These are phyloP conservation scores for Eucalyptus rudis DNA, from an alignment of 345 rosid genomes.

Conservation along the genomic window DNA sequence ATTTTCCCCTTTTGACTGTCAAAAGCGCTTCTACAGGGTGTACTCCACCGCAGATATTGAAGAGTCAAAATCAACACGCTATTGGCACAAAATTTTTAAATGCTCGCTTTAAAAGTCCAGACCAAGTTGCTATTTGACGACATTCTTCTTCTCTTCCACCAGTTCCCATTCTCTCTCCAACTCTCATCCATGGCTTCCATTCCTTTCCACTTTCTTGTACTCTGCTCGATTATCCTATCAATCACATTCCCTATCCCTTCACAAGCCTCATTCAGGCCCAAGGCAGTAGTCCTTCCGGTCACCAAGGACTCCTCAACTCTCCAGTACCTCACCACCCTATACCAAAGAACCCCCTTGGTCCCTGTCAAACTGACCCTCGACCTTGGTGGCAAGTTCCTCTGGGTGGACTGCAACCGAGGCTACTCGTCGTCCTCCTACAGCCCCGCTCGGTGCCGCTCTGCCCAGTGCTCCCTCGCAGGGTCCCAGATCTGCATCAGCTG, in stretches of 20 bases:
- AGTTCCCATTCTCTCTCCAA: neutral
- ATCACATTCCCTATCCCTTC: neutral
- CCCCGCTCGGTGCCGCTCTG: conserved; percentile 14
- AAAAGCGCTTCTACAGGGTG: neutral
- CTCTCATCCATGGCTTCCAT: neutral
- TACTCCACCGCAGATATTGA: neutral
- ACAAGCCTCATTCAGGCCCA: conserved; percentile 17
- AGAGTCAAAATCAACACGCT: neutral
- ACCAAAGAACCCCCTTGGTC: conserved; percentile 23
- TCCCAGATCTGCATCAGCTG: conserved; percentile 7
- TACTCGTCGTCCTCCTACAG: conserved; percentile 32
- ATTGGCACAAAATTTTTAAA: neutral
- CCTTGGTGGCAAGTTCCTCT: conserved; percentile 26
- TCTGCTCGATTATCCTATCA: neutral
- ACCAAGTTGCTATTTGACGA: neutral
- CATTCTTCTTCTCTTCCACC: neutral
- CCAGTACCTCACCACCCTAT: conserved; percentile 15
- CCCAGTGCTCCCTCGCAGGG: conserved; percentile 16
- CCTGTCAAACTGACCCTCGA: conserved; percentile 18
- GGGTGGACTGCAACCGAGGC: conserved; percentile 32
- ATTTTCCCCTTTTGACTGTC: neutral
- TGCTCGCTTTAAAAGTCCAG: neutral
- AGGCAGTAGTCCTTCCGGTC: conserved; percentile 22
- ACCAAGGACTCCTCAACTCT: conserved; percentile 18
- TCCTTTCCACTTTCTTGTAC: neutral